Evolutionary conservation across 139 green algal species (phyloP).

Genomic region (Bryopsis sp.): DNA sequence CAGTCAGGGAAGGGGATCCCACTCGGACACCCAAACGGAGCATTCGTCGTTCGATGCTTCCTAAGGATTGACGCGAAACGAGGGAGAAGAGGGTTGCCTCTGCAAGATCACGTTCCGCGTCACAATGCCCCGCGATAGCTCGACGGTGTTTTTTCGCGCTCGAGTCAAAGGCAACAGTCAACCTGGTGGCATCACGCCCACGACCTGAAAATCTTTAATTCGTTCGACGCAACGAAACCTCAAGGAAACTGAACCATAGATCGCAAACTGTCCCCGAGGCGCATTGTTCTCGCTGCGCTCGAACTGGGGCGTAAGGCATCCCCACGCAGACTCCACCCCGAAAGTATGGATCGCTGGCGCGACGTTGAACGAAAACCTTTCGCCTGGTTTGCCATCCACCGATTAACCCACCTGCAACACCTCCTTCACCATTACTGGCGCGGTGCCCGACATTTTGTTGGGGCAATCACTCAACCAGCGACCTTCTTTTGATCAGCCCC

Average conservation of each 20-base stretch:
- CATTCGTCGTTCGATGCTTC: too few relatives aligned
- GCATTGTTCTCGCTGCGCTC: not conserved
- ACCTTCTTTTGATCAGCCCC: not conserved
- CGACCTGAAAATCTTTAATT: not conserved
- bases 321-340: not conserved
- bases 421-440: constrained; percentile 27
- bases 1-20: too few relatives aligned
- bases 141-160: too few relatives aligned
- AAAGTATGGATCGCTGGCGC: not conserved
- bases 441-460: constrained; percentile 19
- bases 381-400: not conserved
- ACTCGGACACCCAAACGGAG: too few relatives aligned
- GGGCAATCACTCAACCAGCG: not conserved
- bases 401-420: constrained; percentile 16
- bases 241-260: not conserved
- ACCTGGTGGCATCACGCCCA: too few relatives aligned
- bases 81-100: too few relatives aligned
- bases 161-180: too few relatives aligned
- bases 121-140: too few relatives aligned
- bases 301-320: not conserved
- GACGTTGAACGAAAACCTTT: not conserved
- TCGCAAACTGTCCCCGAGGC: not conserved
- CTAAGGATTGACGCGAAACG: too few relatives aligned
- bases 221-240: not conserved
- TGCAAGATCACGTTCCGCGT: too few relatives aligned